Percentiles rank a stretch among this genome's conserved stretches.
Evolutionary conservation across 805 yeast species (phyloP).

Genomic region (Sugiyamaella boreocaroliniensis): DNA sequence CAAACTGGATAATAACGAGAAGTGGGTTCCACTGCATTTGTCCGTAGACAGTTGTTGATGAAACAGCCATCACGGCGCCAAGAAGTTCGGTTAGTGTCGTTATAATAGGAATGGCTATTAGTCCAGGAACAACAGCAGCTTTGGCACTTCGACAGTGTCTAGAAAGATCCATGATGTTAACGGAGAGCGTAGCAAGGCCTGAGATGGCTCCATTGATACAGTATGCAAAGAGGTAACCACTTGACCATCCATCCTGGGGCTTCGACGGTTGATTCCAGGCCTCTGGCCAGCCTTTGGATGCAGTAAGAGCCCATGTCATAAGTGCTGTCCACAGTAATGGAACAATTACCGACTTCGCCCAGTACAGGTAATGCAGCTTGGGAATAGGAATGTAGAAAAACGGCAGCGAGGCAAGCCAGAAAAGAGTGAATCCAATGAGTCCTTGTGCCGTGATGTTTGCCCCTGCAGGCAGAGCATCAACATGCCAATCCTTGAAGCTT

Average conservation of each 20-base stretch:
- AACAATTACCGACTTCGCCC: conserved; percentile 38
- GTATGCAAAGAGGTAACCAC: conserved; percentile 40
- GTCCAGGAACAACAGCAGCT: conserved; percentile 11
- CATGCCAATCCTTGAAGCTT: conserved; percentile 24
- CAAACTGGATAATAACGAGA: conserved; percentile 35
- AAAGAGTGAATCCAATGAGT: conserved; percentile 38
- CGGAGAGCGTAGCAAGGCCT: conserved; percentile 43
- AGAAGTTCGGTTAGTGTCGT: conserved; percentile 41
- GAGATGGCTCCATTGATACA: conserved; percentile 42
- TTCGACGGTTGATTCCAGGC: conserved; percentile 32
- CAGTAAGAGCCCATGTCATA: conserved; percentile 41
- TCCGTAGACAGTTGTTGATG: conserved; percentile 37
- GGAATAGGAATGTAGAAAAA: conserved; percentile 42
- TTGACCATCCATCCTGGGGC: conserved; percentile 33
- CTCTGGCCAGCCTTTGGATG: conserved; percentile 40
- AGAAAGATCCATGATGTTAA: conserved; percentile 45
- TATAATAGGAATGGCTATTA: conserved; percentile 37
- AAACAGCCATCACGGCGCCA: conserved; percentile 42
- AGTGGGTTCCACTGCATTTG: conserved; percentile 40
- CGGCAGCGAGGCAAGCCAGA: conserved; percentile 41
- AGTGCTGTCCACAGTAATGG: conserved; percentile 41
- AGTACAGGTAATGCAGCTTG: conserved; percentile 40
- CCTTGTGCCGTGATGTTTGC: conserved; percentile 36
- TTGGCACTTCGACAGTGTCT: conserved; percentile 37
- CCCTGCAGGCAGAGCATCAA: conserved; percentile 43